phyloP scores from a whole-genome alignment of 148 eudicot species.

The Cornus suecica region DNA sequence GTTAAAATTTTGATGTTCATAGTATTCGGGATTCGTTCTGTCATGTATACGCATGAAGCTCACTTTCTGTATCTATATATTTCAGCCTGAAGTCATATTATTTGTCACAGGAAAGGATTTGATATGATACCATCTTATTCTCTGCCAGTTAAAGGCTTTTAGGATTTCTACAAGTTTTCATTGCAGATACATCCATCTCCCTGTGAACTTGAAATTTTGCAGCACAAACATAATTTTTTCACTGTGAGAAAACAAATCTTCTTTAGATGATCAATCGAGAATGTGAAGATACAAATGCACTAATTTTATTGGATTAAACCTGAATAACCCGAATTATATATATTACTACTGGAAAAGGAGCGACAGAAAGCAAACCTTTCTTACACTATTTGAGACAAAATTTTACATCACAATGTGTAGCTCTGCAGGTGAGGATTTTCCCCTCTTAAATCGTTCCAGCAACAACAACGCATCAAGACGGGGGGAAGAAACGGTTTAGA shows the following conservation, averaged over 20 bases:
- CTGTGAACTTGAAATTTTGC: neutral
- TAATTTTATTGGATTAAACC: conserved; percentile 12
- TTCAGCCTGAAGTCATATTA: too few relatives aligned
- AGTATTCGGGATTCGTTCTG: too few relatives aligned
- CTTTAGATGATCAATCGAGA: too few relatives aligned
- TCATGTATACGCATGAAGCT: too few relatives aligned
- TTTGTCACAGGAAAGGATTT: too few relatives aligned
- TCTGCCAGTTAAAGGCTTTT: too few relatives aligned
- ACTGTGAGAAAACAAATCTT: neutral
- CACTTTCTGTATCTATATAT: too few relatives aligned
- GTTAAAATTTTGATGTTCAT: neutral
- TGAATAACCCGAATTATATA: conserved; percentile 19
- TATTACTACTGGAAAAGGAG: conserved; percentile 14
- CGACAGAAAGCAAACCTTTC: conserved; percentile 33
- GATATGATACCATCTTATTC: too few relatives aligned
- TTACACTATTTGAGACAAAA: conserved; percentile 20
- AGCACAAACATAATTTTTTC: neutral
- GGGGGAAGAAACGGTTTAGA: conserved; percentile 93
- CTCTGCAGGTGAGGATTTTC: neutral
- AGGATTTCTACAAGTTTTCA: too few relatives aligned
- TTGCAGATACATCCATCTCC: too few relatives aligned
- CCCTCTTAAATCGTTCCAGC: neutral
- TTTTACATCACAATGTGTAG: conserved; percentile 6
- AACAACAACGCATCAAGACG: conserved; percentile 40
- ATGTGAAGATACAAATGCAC: neutral